Percentiles rank a stretch among this genome's conserved stretches.
Conservation (phyloP, 2,329 filamentous ascomycete genomes). For the Exophiala sp. region DNA sequence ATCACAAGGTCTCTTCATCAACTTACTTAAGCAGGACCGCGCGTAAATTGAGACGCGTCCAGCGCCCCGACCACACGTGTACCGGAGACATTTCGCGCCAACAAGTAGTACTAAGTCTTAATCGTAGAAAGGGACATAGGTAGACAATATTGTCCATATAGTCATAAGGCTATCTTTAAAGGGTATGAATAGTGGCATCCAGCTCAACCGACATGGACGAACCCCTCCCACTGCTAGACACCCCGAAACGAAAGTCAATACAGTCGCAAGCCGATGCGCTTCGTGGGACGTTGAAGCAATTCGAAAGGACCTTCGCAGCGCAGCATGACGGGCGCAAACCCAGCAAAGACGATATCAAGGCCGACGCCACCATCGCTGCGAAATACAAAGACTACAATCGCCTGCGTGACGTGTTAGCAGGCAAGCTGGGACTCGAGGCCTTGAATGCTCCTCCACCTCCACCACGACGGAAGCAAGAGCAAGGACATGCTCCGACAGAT, state of each 20-base stretch:
- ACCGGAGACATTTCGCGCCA: no score
- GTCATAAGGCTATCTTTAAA: no score
- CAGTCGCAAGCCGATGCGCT: slow-evolving; percentile 32
- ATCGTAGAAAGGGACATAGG: no score
- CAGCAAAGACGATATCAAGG: slow-evolving; percentile 44
- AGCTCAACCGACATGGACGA: slow-evolving; percentile 15
- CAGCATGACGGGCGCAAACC: slow-evolving; percentile 42
- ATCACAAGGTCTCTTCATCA: no score
- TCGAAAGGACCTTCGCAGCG: slow-evolving; percentile 43
- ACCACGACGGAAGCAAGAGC: slow-evolving; percentile 6
- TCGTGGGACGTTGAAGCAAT: slow-evolving; percentile 43
- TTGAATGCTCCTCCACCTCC: slow-evolving; percentile 33
- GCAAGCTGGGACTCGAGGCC: slow-evolving; percentile 29
- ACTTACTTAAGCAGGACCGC: neutral
- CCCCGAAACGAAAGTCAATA: slow-evolving; percentile 22
- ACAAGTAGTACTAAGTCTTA: no score
- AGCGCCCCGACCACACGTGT: neutral
- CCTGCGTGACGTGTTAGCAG: slow-evolving; percentile 33
- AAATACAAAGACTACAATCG: slow-evolving; percentile 47
- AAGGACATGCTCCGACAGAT: slow-evolving; percentile 19
- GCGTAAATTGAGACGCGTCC: slow-evolving; percentile 8
- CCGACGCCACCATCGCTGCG: slow-evolving; percentile 39
- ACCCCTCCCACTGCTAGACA: slow-evolving; percentile 19
- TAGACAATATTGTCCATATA: no score
- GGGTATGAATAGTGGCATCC: no score